Base-by-base conservation (phyloP, 1,284 basidiomycete species). In the Cryptococcus sp. region DNA sequence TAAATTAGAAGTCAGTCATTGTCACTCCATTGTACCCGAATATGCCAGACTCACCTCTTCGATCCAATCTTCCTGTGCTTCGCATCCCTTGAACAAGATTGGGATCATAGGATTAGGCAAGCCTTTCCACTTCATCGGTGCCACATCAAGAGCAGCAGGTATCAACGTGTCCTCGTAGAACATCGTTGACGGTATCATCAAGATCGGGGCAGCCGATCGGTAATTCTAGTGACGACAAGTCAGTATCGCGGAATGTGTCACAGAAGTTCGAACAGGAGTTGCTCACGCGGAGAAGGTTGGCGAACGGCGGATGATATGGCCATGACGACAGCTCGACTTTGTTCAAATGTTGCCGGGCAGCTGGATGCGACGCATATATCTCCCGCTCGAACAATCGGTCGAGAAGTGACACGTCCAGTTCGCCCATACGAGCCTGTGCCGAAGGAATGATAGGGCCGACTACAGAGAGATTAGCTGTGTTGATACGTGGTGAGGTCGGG, bases 81-180 rank as follows among this genome's bases (percentile, higher is more conserved):
- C 65, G 35, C 70, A 60, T 25, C 76, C 67, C 17, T 67, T 54
- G 49, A 80, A 75, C 11, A 76, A 16, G 15, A 80, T 67, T 1
- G 79, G 79, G 16, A 78, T 65, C 1, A 50, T 50, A 5, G 60
- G 62, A 47, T 73, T 74, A 0, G 73, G 72, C 6, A 80, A 59
- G 10, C 49, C 55, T 0, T 57, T 50, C 77, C 77, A 80, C 3
- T 49, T 44, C 38, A 70, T 59, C 1, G 77, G 57, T 0, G 49
- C 50, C 1, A 71, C 67, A 17, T 72, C 60, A 13, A 61, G 53
- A 3, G 73, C 75, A 25, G 54, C 59, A 8, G 78, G 71, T 19
- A 69, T 53, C 42, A 81, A 69, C 0, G 73, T 70, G 47, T 80
- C 78, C 41, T 78, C 65, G 53, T 81, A 80, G 62, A 80, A 80